phyloP scores from a whole-genome alignment of 208 protist species.

The Chromosphaera perkinsii region DNA sequence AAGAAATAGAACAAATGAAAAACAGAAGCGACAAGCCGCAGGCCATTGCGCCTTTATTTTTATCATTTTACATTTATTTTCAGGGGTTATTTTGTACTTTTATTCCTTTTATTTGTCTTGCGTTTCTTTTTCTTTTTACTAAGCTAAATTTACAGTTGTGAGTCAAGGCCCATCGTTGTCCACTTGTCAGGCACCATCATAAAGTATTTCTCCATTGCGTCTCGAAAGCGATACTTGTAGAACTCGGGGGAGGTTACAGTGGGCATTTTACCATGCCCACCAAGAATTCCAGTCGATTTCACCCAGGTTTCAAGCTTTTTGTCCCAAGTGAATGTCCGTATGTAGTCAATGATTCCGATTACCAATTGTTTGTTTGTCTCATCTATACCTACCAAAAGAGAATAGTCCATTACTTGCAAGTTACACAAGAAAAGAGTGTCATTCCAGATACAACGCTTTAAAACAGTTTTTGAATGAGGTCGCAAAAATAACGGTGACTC shows the following conservation, averaged over 20 bases:
- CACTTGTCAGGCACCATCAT: slow-evolving; percentile 32
- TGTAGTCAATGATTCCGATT: slow-evolving; percentile 43
- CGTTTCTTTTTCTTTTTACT: too few species aligned
- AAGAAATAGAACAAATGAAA: too few species aligned
- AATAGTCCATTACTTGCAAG: slow-evolving; percentile 41
- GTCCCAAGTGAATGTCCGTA: slow-evolving; percentile 42
- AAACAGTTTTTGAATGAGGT: slow-evolving; percentile 5
- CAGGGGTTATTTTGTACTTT: too few species aligned
- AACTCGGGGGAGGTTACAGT: slow-evolving; percentile 30
- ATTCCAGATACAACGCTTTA: slow-evolving; percentile 21
- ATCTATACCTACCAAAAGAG: slow-evolving; percentile 39
- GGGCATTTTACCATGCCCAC: slow-evolving; percentile 27
- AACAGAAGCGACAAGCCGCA: too few species aligned
- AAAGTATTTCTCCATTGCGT: slow-evolving; percentile 37
- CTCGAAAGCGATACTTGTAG: slow-evolving; percentile 28
- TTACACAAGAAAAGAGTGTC: slow-evolving; percentile 30
- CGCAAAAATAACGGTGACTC: slow-evolving; percentile 11
- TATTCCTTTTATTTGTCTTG: too few species aligned
- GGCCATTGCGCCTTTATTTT: too few species aligned
- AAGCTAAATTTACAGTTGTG: too few species aligned
- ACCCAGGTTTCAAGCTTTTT: slow-evolving; percentile 43
- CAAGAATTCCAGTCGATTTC: slow-evolving; percentile 30
- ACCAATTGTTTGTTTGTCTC: slow-evolving; percentile 25
- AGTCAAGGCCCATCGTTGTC: slow-evolving; percentile 12
- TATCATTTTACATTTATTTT: too few species aligned